Conservation (phyloP, 2,329 filamentous ascomycete species). For the Mycosphaerella sp. region DNA sequence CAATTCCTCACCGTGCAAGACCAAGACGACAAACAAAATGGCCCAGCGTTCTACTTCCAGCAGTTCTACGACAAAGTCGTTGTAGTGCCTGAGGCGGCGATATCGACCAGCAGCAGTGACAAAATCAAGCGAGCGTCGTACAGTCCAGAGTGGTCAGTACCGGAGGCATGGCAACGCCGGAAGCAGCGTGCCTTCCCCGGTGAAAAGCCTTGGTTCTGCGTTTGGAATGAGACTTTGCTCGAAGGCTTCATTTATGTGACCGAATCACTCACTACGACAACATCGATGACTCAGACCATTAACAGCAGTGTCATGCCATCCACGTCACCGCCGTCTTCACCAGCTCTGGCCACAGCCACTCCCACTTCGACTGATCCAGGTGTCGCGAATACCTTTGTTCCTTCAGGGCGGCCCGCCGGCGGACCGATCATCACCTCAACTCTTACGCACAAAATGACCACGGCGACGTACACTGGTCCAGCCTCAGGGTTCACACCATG, state of each 20-base stretch:
- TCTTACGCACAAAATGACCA: neutral
- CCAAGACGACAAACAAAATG: constrained; percentile 49
- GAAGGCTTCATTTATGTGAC: constrained; percentile 62
- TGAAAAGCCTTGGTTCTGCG: constrained; percentile 62
- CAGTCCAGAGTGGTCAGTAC: constrained; percentile 16
- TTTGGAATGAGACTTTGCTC: constrained; percentile 61
- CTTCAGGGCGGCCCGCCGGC: constrained; percentile 12
- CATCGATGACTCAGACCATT: constrained; percentile 6
- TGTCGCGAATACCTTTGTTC: constrained; percentile 1
- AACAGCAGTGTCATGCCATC: constrained; percentile 11
- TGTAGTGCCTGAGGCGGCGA: constrained; percentile 41
- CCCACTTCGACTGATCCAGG: neutral
- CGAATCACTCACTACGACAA: constrained; percentile 39
- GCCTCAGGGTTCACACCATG: constrained; percentile 1
- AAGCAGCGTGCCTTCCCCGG: constrained; percentile 45
- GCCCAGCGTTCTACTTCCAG: constrained; percentile 59
- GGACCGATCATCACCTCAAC: constrained; percentile 7
- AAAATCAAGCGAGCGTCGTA: constrained; percentile 21
- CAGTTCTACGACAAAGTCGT: constrained; percentile 59
- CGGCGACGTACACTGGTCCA: constrained; percentile 6
- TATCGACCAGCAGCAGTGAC: constrained; percentile 21
- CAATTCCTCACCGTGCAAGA: constrained; percentile 52
- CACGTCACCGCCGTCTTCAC: constrained; percentile 8
- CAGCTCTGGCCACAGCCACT: constrained; percentile 9
- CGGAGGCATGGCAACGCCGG: constrained; percentile 27